These are phyloP conservation scores for Phaeodactylum tricornutum DNA, from an alignment of 108 stramenopile genomes.

Conservation along the genomic window DNA sequence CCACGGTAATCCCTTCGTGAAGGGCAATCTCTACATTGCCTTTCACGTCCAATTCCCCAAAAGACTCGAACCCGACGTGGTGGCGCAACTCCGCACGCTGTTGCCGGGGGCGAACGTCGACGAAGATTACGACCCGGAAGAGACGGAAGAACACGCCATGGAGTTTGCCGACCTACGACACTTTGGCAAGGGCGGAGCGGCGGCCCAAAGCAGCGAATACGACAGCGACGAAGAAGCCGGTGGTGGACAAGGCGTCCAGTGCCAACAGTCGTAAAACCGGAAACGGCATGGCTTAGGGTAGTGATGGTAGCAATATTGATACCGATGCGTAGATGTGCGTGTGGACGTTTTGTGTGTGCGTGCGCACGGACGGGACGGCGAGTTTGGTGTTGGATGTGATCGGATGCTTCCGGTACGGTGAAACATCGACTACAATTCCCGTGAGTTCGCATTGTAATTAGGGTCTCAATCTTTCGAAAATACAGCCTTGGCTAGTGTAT, in stretches of 20 bases:
- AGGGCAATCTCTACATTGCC: slow-evolving; percentile 86
- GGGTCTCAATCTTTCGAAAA: no score
- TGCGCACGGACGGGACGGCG: no score
- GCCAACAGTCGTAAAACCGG: slow-evolving; percentile 80
- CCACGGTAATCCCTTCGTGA: slow-evolving; percentile 83
- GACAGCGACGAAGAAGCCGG: slow-evolving; percentile 81
- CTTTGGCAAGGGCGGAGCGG: slow-evolving; percentile 88
- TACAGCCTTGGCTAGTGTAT: no score
- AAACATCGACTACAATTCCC: no score
- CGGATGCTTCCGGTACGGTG: no score
- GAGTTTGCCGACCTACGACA: slow-evolving; percentile 73
- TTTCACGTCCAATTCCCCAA: slow-evolving; percentile 90
- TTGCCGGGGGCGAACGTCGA: slow-evolving; percentile 63
- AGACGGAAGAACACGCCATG: slow-evolving; percentile 85
- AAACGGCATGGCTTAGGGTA: no score
- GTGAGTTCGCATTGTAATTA: no score
- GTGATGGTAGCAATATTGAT: no score
- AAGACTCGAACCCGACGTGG: slow-evolving; percentile 31
- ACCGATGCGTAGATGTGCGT: no score
- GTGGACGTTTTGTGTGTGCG: no score
- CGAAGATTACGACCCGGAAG: slow-evolving; percentile 72
- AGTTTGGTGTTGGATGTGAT: no score
- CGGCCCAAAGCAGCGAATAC: slow-evolving; percentile 34
- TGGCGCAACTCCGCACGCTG: slow-evolving; percentile 39
- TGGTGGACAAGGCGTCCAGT: slow-evolving; percentile 60